Base-by-base conservation (phyloP, 441 rosid genomes). In the Macaranga tanarius region DNA sequence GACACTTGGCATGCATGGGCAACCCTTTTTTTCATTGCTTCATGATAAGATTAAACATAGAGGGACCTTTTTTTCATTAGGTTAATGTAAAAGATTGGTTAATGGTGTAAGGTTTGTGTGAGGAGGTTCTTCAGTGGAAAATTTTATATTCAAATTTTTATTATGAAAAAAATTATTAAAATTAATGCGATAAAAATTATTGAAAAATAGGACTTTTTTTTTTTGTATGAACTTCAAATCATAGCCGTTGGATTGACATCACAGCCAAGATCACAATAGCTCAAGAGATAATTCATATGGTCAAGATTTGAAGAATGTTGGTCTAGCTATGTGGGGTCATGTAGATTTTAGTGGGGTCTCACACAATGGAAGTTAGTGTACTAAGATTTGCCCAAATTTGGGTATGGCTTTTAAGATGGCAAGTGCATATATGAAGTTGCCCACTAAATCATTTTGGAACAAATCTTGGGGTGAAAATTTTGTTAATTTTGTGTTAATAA, bases 1-100 rank as follows among this genome's bases (percentile, higher is more conserved):
- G 74, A 74, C 67, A 70, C 69, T 57, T 78, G 76, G 69, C 40
- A 22, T 34, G 25, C 81, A 69, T 70, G 71, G 48, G 25, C 19
- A 25, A 25, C 16, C 20, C 23, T 50, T 34, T 34, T 34, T 34
- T 17, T 69, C 40, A 61, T 72, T 48, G 17, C 17, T 44, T 8
- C 40, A 42, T 2, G 2, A 55, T 55, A 55, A 22, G 15, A 20
- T 7, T 8, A 10, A 20, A 7, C 38, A 34, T 34, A 34, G 10
- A 7, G 55, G 55, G 6, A 5, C 6, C 55, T n/a, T 3, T 54
- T 54, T 54, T 54, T 54, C n/a, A n/a, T n/a, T n/a, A n/a, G n/a
- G n/a, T n/a, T n/a, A n/a, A n/a, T n/a, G n/a, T n/a, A n/a, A n/a
- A n/a, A n/a, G n/a, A n/a, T n/a, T n/a, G n/a, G n/a, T n/a, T n/a